Base-by-base conservation (phyloP, 768 basidiomycete genomes). In the Tricholoma sp. region DNA sequence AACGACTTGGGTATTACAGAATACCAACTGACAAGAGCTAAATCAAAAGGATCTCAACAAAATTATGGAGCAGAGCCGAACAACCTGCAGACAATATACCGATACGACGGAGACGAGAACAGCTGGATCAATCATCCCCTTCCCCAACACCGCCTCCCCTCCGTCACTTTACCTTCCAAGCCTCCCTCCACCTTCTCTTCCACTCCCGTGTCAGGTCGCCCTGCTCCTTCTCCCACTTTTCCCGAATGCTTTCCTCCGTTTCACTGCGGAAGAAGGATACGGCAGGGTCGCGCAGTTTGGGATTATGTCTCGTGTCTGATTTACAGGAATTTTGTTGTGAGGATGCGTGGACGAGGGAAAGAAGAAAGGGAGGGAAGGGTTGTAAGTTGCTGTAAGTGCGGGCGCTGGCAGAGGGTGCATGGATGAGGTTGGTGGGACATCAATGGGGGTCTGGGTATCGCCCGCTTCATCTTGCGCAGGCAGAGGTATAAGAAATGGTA, bases 111-210 rank as follows among this genome's bases (percentile, higher is more conserved):
- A n/a, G n/a, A n/a, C n/a, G n/a, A n/a, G n/a, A n/a, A n/a, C n/a
- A n/a, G n/a, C n/a, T n/a, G n/a, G 3, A 52, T 19, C 50, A 32
- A 34, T 21, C 31, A n/a, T 39, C 52, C 14, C 52, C 18, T 11
- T 39, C 35, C 2, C 14, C 51, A 11, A 21, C 10, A 31, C 24
- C 49, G 5, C 41, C 54, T 43, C 76, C 80, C 62, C 81, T 79
- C 58, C 85, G 72, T 61, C 80, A 72, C 60, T 77, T 79, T 21
- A 81, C 74, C 71, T 90, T 90, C 49, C 82, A 79, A 14, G 89
- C 91, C 65, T 92, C 91, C 57, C 85, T 80, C 71, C 83, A 84
- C 49, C 88, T 71, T 65, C 82, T 82, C 72, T 89, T 91, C 90
- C 91, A 92, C 50, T 83, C 87, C 59, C 71, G 75, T 53, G 91